Base-by-base conservation (phyloP, 768 basidiomycete species). In the Lentinula boryana region DNA sequence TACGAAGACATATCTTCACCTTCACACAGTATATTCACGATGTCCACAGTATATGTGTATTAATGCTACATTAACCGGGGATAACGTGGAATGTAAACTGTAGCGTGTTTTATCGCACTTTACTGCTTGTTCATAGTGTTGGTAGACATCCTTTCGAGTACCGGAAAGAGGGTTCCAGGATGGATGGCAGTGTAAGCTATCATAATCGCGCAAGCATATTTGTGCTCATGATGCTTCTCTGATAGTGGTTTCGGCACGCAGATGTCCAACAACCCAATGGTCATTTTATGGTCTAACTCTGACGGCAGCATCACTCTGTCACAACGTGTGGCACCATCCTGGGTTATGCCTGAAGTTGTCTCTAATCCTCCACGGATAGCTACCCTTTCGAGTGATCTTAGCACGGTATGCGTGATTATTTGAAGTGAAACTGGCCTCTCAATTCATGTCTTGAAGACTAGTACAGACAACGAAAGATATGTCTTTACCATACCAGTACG, bases 221-320 rank as follows among this genome's bases (percentile, higher is more conserved):
- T 60, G 3, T 35, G 16, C 49, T 32, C n/a, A 35, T 3, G 27
- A 52, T 18, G 12, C 18, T 54, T 7, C 58, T 53, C 50, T 23
- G 65, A 9, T 65, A 88, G 86, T 67, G 86, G 86, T 4, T 88
- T 84, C 65, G 86, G 86, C 23, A 63, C 61, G 8, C 64, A 70
- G 60, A 87, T 88, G 86, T 68, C 76, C 1, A 73, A 78, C 64
- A 74, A 79, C 5, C 80, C 84, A 0, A 89, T 91, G 87, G 84
- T 91, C 61, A 85, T 90, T 33, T 81, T 85, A 77, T 91, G 88
- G 89, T 73, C 80, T 6, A 86, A 88, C 67, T 69, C 72, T 13
- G 83, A 88, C 64, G 84, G 84, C 9, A 69, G 76, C 21, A 74
- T 88, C 61, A 88, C 86, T 12, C 70, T 91, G 23, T 88, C 86